Conservation (phyloP, 2,329 filamentous ascomycete genomes). For the Neofusicoccum kwambonambiense region DNA sequence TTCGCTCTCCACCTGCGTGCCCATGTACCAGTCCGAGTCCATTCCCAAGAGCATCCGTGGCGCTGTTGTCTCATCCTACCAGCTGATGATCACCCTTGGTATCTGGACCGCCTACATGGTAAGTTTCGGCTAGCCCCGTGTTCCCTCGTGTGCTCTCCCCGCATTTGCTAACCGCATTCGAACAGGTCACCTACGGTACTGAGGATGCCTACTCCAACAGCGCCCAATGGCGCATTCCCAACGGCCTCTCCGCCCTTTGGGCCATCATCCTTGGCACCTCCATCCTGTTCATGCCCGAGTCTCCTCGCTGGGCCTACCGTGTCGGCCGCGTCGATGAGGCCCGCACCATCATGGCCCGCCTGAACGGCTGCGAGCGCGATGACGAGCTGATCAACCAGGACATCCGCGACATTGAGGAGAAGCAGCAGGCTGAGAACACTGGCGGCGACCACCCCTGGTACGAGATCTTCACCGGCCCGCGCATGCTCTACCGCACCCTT, state of each 20-base stretch:
- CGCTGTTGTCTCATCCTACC: conserved; percentile 55
- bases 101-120: conserved; percentile 28
- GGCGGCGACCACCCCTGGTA: conserved; percentile 43
- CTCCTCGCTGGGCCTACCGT: conserved; percentile 47
- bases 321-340: conserved; percentile 52
- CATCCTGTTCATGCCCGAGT: conserved; percentile 44
- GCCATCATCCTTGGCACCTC: conserved; percentile 33
- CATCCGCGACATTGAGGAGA: conserved; percentile 55
- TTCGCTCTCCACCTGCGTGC: conserved; percentile 56
- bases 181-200: conserved; percentile 59
- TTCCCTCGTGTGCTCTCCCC: background rate
- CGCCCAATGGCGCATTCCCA: conserved; percentile 62
- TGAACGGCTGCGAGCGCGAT: conserved; percentile 53
- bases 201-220: conserved; percentile 47
- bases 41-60: conserved; percentile 63
- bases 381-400: conserved; percentile 56
- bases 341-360: conserved; percentile 48
- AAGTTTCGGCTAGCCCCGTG: background rate
- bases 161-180: background rate
- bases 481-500: conserved; percentile 64
- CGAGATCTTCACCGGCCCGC: conserved; percentile 64
- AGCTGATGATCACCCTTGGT: conserved; percentile 47
- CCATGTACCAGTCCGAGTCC: conserved; percentile 67
- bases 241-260: conserved; percentile 41
- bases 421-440: conserved; percentile 53